Percentiles rank a stretch among this genome's conserved stretches.
phyloP scores from a whole-genome alignment of 129 eudicot genomes.

The Lonicera japonica region DNA sequence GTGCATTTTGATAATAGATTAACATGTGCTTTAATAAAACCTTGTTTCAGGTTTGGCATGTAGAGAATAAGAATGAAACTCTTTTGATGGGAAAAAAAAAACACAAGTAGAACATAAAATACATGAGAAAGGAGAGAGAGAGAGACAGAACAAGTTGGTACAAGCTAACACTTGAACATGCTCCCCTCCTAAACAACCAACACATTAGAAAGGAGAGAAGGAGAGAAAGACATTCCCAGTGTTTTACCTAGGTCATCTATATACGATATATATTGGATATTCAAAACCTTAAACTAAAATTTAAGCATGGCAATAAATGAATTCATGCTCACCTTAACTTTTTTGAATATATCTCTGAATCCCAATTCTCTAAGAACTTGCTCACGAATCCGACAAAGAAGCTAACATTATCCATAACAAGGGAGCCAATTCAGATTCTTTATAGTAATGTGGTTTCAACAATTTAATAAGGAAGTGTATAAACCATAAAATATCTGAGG shows the following conservation, averaged over 20 bases:
- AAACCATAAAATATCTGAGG: neutral
- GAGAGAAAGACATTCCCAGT: neutral
- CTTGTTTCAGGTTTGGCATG: neutral
- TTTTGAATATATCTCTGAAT: constrained; percentile 95
- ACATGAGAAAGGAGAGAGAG: no score
- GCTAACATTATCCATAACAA: constrained; percentile 32
- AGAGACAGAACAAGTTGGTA: no score
- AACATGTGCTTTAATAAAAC: neutral
- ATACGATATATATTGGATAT: neutral
- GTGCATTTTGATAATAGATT: constrained; percentile 14
- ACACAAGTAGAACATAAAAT: no score
- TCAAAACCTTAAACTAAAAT: neutral
- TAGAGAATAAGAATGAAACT: neutral
- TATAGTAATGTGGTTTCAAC: neutral
- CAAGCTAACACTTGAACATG: no score
- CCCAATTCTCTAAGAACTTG: constrained; percentile 90
- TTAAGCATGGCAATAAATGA: neutral
- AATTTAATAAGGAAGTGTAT: neutral
- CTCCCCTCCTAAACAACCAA: no score
- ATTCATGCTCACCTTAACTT: constrained; percentile 65
- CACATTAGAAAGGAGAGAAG: no score
- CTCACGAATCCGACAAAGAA: constrained; percentile 93
- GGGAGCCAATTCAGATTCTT: constrained; percentile 7
- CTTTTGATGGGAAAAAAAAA: neutral
- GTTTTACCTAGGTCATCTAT: neutral